Conservation (phyloP, 306 rosid genomes). For the Cucurbita ficifolia region DNA sequence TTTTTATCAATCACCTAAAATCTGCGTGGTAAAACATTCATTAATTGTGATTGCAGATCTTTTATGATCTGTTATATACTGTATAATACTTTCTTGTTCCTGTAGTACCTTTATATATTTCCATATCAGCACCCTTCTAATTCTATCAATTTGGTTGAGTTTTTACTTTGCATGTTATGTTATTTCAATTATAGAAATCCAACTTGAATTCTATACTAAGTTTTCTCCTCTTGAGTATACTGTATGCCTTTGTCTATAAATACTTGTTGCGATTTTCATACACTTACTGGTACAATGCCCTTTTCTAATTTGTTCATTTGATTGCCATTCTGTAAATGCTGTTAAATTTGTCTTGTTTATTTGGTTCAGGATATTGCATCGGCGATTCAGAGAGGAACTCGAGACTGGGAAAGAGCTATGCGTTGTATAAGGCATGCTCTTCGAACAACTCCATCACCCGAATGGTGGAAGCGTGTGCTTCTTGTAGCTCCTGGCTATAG, state of each 20-base stretch:
- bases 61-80: background rate
- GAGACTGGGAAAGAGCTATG: slow-evolving; percentile 97
- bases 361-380: slow-evolving; percentile 63
- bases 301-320: slow-evolving; percentile 5
- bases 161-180: background rate
- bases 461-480: slow-evolving; percentile 98
- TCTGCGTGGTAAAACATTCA: background rate
- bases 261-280: background rate
- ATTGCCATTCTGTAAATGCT: slow-evolving; percentile 5
- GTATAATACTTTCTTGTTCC: background rate
- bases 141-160: background rate
- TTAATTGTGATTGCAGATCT: background rate
- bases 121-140: background rate
- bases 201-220: background rate
- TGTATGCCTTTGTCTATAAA: background rate
- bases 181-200: background rate
- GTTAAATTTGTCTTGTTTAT: slow-evolving; percentile 13
- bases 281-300: background rate
- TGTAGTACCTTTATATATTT: background rate
- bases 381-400: slow-evolving; percentile 79
- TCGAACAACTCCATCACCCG: slow-evolving; percentile 90
- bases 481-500: slow-evolving; percentile 76
- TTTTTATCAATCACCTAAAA: background rate
- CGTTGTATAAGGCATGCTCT: slow-evolving; percentile 95
- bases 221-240: background rate